Evolutionary conservation across 1,284 basidiomycete species (phyloP), one percentile per base, ranked within the genome.

Genomic region (Ceratobasidium sp.): DNA sequence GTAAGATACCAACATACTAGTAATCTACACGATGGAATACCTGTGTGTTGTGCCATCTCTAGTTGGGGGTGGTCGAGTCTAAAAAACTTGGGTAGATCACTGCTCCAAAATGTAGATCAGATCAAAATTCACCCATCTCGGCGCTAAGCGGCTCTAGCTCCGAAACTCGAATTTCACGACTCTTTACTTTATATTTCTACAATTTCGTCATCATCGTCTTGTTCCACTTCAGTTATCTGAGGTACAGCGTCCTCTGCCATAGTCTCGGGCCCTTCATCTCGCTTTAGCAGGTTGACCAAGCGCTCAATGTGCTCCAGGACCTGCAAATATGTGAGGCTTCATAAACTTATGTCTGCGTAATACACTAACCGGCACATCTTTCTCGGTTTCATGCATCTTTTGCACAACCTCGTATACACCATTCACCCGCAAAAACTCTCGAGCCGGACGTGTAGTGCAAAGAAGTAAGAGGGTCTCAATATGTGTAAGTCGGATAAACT

Each of bases 351-450:
- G 31, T 1, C 8, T 27, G 10, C 20, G 17, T n/a, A 47, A 20
- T 29, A 8, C 47, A 60, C 45, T 53, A 31, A 69, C 54, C 17
- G 72, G 68, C 13, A 58, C 69, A 20, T 71, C 68, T 17, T 71
- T 31, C 80, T 99, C 96, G 13, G 83, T 84, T 73, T 91, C 84
- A 77, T 99, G 96, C 10, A 90, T 82, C 25, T 86, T 87, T 50
- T 93, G 84, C 32, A 98, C 82, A 43, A 99, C 90, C 75, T 91
- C 88, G 78, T 99, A 99, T 0, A 92, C 91, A 0, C 95, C 96
- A 70, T 93, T 85, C 17, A 82, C 81, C 34, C 97, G 85, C 71
- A 96, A 81, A 69, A 87, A 86, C 72, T 96, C 90, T 29, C 96
- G 86, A 0, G 94, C 95, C 82, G 91, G 92, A 42, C 90, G 87